These are phyloP conservation scores for Aspergillus carbonarius DNA, from an alignment of 2,329 filamentous ascomycete species.

Conservation along the genomic window DNA sequence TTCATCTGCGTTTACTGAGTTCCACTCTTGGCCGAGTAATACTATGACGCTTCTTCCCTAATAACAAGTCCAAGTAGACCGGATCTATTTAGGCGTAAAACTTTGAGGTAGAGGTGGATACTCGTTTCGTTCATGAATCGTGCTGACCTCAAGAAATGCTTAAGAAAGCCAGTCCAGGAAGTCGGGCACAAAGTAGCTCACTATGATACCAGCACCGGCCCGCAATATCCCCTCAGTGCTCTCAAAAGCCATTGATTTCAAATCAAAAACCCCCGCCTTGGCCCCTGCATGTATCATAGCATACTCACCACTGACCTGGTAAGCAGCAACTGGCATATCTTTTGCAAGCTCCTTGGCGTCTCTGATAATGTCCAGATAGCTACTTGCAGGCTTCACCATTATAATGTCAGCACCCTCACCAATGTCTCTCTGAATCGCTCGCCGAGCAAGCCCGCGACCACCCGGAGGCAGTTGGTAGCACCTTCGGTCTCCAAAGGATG, in stretches of 20 bases:
- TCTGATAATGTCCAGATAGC: constrained; percentile 95
- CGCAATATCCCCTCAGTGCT: constrained; percentile 89
- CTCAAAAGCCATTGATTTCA: constrained; percentile 93
- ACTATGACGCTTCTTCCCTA: too few species aligned
- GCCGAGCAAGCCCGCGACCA: constrained; percentile 83
- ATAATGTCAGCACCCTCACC: constrained; percentile 94
- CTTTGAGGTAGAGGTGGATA: too few species aligned
- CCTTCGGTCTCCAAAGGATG: constrained; percentile 88
- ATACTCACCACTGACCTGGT: constrained; percentile 95
- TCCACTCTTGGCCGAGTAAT: too few species aligned
- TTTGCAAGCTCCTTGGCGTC: constrained; percentile 93
- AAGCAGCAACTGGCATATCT: constrained; percentile 89
- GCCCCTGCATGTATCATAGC: constrained; percentile 97
- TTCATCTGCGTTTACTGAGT: too few species aligned
- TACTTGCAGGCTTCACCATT: constrained; percentile 97
- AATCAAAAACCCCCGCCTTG: constrained; percentile 92
- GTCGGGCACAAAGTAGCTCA: constrained; percentile 91
- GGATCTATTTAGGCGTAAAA: too few species aligned
- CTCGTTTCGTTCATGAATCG: neutral
- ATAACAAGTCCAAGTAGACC: too few species aligned
- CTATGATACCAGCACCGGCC: constrained; percentile 87
- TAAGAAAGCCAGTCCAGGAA: constrained; percentile 61
- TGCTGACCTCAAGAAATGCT: constrained; percentile 3
- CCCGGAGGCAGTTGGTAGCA: constrained; percentile 97
- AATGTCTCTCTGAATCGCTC: constrained; percentile 88